Conservation (phyloP, 139 green algal species). For the Pleodorina starrii region DNA sequence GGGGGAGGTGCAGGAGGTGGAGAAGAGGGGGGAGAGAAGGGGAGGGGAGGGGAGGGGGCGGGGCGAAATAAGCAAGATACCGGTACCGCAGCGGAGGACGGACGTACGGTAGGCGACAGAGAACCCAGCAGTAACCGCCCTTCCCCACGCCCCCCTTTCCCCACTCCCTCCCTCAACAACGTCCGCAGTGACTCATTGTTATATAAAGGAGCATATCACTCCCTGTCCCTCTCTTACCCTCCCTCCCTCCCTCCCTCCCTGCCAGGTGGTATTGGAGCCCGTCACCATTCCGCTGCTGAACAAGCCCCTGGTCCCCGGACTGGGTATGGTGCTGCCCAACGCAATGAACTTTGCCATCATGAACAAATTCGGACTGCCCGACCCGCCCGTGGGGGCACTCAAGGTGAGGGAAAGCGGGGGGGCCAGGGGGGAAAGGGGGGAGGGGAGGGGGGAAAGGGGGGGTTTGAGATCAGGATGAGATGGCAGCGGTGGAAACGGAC, state of each 20-base stretch:
- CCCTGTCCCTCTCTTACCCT: too few relatives aligned
- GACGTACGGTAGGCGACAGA: too few relatives aligned
- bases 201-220: too few relatives aligned
- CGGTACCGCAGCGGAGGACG: too few relatives aligned
- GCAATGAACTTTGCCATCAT: constrained; percentile 77
- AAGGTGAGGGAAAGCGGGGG: background rate
- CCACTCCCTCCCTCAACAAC: too few relatives aligned
- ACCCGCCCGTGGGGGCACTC: constrained; percentile 50
- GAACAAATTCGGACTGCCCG: constrained; percentile 74
- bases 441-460: background rate
- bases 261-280: constrained; percentile 23
- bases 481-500: too few relatives aligned
- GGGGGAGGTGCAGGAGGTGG: background rate
- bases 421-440: background rate
- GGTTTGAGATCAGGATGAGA: too few relatives aligned
- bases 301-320: constrained; percentile 49
- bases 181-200: too few relatives aligned
- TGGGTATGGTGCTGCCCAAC: constrained; percentile 82
- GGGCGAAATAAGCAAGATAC: too few relatives aligned
- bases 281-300: constrained; percentile 26
- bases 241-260: background rate
- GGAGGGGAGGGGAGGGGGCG: background rate
- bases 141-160: too few relatives aligned
- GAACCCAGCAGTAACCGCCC: too few relatives aligned
- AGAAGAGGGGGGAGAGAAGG: background rate